phyloP scores from a whole-genome alignment of 2,329 filamentous ascomycete species.

The Raffaelea deltoideospora region DNA sequence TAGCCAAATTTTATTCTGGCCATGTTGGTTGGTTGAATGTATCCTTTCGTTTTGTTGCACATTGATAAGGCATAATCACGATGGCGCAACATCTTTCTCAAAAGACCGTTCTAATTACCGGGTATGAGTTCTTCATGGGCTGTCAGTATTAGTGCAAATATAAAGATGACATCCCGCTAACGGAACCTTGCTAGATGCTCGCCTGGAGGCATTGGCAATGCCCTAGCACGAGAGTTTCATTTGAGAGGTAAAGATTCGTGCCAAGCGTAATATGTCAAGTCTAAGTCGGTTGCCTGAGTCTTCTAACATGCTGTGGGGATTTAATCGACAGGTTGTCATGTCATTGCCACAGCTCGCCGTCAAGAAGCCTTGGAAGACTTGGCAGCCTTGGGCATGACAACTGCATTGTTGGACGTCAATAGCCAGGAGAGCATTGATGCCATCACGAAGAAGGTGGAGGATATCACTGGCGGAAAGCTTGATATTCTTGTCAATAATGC shows the following conservation, averaged over 20 bases:
- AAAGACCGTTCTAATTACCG: not conserved
- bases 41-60: no score
- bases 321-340: slow-evolving; percentile 21
- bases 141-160: no score
- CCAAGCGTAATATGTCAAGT: not conserved
- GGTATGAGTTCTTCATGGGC: not conserved
- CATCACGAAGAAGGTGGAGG: slow-evolving; percentile 17
- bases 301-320: not conserved
- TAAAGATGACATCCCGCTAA: not conserved
- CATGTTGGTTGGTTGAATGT: no score
- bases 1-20: no score
- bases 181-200: not conserved
- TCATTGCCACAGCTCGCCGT: slow-evolving; percentile 23
- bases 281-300: not conserved
- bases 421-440: slow-evolving; percentile 13
- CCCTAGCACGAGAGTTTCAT: not conserved
- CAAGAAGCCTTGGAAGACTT: slow-evolving; percentile 17
- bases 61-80: no score
- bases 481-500: slow-evolving; percentile 47
- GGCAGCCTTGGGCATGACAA: slow-evolving; percentile 12
- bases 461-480: slow-evolving; percentile 27
- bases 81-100: no score
- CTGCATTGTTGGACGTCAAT: slow-evolving; percentile 16
- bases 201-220: not conserved
- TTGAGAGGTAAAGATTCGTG: not conserved